Conservation (phyloP, 2,329 filamentous ascomycete species). For the Rhynchosporium graminicola region DNA sequence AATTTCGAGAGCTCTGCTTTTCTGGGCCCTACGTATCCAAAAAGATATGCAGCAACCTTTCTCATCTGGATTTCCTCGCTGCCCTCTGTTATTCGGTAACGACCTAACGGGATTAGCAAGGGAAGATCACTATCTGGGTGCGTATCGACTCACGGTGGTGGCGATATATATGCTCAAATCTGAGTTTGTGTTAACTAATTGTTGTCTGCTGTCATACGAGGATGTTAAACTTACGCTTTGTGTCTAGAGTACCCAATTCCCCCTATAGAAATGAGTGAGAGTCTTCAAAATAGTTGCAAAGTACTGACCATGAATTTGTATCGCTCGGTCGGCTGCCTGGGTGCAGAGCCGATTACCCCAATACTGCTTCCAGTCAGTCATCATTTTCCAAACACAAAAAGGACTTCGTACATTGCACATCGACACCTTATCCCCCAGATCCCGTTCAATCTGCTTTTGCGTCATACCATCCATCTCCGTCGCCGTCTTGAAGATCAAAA, state of each 20-base stretch:
- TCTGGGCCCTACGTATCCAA: conserved; percentile 52
- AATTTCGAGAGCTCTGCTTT: conserved; percentile 38
- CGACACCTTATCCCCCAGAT: conserved; percentile 60
- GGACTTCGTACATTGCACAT: conserved; percentile 69
- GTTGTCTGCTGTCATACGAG: neutral
- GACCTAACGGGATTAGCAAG: conserved; percentile 27
- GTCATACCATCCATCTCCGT: conserved; percentile 60
- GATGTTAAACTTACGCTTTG: conserved; percentile 26
- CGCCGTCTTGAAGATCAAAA: conserved; percentile 62
- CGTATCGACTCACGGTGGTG: conserved; percentile 51
- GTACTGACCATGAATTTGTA: conserved; percentile 48
- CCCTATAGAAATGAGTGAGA: conserved; percentile 20
- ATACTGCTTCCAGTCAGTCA: conserved; percentile 58
- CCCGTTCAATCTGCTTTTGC: conserved; percentile 51
- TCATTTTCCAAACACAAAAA: neutral
- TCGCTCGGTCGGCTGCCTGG: conserved; percentile 61
- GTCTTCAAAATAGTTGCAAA: conserved; percentile 20
- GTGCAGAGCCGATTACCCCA: conserved; percentile 62
- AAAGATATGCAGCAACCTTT: conserved; percentile 58
- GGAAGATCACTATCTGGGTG: neutral
- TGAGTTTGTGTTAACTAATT: conserved; percentile 42
- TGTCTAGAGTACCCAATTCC: conserved; percentile 36
- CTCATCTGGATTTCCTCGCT: conserved; percentile 67
- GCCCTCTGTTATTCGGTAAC: conserved; percentile 64
- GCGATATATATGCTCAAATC: conserved; percentile 67